Evolutionary conservation across 805 yeast species (phyloP), one percentile per base, ranked within the genome.

Genomic region (Lipomyces japonicus): DNA sequence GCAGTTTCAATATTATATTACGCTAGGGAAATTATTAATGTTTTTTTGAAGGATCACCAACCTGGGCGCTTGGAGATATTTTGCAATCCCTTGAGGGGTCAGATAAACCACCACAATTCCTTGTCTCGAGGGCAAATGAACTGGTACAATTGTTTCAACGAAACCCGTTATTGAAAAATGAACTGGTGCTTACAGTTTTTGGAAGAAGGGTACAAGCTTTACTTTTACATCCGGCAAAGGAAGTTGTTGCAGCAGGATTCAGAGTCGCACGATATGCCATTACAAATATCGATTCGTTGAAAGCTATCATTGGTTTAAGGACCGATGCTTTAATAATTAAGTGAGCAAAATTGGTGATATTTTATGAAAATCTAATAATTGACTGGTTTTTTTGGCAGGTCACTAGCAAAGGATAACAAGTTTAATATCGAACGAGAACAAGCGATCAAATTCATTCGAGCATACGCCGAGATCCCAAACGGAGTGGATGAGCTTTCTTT

Each of bases 231-330:
- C 72, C 71, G 4, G 74, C 77, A 41, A 73, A 81, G 25, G 81
- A 79, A 50, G 83, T 86, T 1, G 74, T 82, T 5, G 84, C 90
- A 0, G 76, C 88, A 1, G 95, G 90, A 0, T 88, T 81, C 65
- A 72, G 95, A 43, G 74, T 88, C 1, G 75, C 88, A 21, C 71
- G 96, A 16, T 76, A 84, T 56, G 71, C 86, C 16, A 70, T 84
- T 18, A 75, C 76, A 30, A 78, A 78, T 52, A 63, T 71, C 12
- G 76, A 75, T 4, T 78, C 89, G 2, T 62, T 87, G 4, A 65
- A 69, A n/a, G 66, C 74, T 2, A 68, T 89, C 55, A 69, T 79
- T 6, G 71, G 74, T 12, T 67, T 79, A 30, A 77, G 81, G 50
- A 63, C 86, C 3, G 86, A 87, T 50, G 73, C 78, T 1, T 79